Percentiles rank a stretch among this genome's conserved stretches.
These are phyloP conservation scores for Eremothecium coryli DNA, from an alignment of 1,139 yeast species.

Conservation along the genomic window DNA sequence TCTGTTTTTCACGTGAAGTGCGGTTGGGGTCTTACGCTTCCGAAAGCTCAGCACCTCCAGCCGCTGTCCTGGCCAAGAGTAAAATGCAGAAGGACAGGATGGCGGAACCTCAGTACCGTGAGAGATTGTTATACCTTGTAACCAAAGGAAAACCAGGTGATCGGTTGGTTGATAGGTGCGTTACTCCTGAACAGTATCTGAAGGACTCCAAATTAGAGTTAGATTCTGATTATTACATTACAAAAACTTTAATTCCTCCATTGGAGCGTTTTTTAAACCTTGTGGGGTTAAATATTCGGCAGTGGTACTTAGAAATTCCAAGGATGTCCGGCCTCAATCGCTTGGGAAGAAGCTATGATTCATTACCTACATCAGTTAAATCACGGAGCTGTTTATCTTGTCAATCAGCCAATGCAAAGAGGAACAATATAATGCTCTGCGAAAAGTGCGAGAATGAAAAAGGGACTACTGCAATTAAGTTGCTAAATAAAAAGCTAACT, in stretches of 20 bases:
- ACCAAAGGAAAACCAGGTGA: constrained; percentile 55
- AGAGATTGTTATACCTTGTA: constrained; percentile 82
- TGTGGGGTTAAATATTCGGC: constrained; percentile 67
- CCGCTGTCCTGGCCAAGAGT: constrained; percentile 68
- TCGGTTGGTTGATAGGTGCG: constrained; percentile 67
- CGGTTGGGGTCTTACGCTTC: constrained; percentile 73
- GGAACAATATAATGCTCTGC: constrained; percentile 29
- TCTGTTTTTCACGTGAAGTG: constrained; percentile 88
- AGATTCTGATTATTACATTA: constrained; percentile 79
- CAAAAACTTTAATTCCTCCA: constrained; percentile 79
- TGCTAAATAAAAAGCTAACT: constrained; percentile 15
- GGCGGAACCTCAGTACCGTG: constrained; percentile 78
- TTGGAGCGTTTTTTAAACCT: constrained; percentile 73
- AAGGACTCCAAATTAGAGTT: constrained; percentile 40
- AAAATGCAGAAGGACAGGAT: constrained; percentile 57
- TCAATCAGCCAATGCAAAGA: constrained; percentile 11
- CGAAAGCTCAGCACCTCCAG: constrained; percentile 72
- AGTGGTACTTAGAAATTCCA: constrained; percentile 77
- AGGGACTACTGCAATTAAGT: constrained; percentile 16
- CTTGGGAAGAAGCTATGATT: background rate
- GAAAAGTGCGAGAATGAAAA: constrained; percentile 24
- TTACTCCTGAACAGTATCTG: constrained; percentile 67
- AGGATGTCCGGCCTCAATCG: constrained; percentile 19
- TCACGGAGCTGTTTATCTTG: constrained; percentile 19
- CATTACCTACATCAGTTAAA: constrained; percentile 11